These are phyloP conservation scores for Penicillium pulvis DNA, from an alignment of 495 filamentous ascomycete species.

Conservation along the genomic window DNA sequence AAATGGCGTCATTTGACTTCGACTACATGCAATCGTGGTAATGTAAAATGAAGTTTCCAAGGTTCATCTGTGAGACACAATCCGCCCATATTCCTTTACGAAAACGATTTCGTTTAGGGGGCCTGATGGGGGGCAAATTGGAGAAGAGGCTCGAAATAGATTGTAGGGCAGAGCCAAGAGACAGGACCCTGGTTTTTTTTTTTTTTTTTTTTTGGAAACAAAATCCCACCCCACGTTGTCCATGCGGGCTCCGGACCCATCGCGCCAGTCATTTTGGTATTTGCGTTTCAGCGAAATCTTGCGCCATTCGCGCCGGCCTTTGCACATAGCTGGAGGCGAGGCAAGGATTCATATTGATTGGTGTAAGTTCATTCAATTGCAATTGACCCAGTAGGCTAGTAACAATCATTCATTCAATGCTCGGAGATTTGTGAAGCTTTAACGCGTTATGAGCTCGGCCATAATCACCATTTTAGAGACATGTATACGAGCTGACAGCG, in stretches of 20 bases:
- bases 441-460: neutral
- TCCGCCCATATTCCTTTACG: neutral
- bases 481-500: neutral
- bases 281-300: conserved; percentile 1
- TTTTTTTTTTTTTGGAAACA: neutral
- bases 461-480: neutral
- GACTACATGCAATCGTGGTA: conserved; percentile 7
- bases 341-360: neutral
- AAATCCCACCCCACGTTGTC: neutral
- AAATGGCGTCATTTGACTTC: conserved; percentile 14
- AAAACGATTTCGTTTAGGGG: conserved; percentile 2
- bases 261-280: neutral
- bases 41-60: neutral
- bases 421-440: too few species aligned
- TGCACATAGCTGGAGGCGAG: neutral
- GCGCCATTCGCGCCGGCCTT: neutral
- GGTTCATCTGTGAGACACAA: neutral
- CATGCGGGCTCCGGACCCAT: neutral
- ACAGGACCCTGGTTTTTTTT: neutral
- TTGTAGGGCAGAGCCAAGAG: neutral
- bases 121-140: neutral
- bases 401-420: neutral
- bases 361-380: neutral
- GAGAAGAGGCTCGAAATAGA: neutral
- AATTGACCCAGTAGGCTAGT: neutral